Percentiles rank a stretch among this genome's conserved stretches.
Evolutionary conservation across 2,329 filamentous ascomycete genomes (phyloP).

Genomic region (Monilinia polystroma): DNA sequence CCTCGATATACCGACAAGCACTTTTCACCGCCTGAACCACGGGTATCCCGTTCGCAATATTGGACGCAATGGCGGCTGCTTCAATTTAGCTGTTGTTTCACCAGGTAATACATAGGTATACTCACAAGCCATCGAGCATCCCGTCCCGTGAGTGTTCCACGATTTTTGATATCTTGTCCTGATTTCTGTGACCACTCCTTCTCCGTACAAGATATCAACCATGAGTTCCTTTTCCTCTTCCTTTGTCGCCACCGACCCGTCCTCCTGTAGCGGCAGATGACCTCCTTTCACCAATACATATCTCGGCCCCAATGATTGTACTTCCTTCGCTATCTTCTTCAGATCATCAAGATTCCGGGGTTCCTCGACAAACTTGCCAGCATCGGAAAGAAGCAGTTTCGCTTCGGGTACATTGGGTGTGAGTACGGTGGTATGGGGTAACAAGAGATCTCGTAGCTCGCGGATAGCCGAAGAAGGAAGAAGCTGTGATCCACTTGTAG

Average conservation of each 20-base stretch:
- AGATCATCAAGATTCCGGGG: slow-evolving; percentile 64
- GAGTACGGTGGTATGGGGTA: slow-evolving; percentile 66
- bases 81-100: slow-evolving; percentile 12
- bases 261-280: slow-evolving; percentile 73
- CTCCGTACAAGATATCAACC: slow-evolving; percentile 74
- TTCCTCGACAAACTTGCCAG: slow-evolving; percentile 45
- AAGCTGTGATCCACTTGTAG: slow-evolving; percentile 72
- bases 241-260: slow-evolving; percentile 56
- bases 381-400: slow-evolving; percentile 58
- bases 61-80: slow-evolving; percentile 69
- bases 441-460: slow-evolving; percentile 57
- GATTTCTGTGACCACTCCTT: slow-evolving; percentile 57
- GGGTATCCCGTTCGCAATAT: slow-evolving; percentile 59
- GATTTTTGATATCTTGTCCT: slow-evolving; percentile 70
- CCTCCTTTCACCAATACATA: slow-evolving; percentile 90
- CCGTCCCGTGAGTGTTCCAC: slow-evolving; percentile 88
- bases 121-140: slow-evolving; percentile 87
- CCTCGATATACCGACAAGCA: slow-evolving; percentile 71
- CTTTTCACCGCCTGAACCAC: slow-evolving; percentile 61
- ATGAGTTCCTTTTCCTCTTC: slow-evolving; percentile 64
- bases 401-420: slow-evolving; percentile 81
- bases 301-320: slow-evolving; percentile 68
- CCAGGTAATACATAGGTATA: slow-evolving; percentile 27
- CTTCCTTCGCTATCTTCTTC: slow-evolving; percentile 62
- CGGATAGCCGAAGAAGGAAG: slow-evolving; percentile 64